Conservation (phyloP, 148 eudicot genomes). For the Camellia granthamiana region DNA sequence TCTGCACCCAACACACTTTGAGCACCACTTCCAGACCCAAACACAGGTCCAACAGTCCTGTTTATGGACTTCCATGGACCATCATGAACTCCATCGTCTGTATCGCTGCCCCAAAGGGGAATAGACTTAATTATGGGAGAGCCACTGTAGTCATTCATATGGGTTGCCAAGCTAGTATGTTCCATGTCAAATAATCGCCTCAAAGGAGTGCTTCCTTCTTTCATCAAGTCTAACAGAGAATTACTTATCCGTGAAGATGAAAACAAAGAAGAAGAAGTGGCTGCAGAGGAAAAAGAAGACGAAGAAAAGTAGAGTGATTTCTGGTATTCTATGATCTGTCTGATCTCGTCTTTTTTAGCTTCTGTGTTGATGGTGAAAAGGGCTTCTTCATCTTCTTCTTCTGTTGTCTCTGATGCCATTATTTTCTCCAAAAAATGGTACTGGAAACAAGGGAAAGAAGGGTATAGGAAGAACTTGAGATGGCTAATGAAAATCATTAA, state of each 20-base stretch:
- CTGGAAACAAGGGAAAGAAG: neutral
- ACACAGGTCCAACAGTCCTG: neutral
- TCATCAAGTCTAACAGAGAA: conserved; percentile 21
- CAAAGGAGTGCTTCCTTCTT: conserved; percentile 42
- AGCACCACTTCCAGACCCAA: conserved; percentile 1
- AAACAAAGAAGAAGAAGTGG: conserved; percentile 25
- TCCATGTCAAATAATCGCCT: conserved; percentile 47
- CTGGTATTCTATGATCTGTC: conserved; percentile 34
- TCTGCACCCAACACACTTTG: conserved; percentile 5
- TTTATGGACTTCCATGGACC: too few relatives aligned
- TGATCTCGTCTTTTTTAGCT: conserved; percentile 30
- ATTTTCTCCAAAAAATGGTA: neutral
- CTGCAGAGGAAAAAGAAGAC: conserved; percentile 22
- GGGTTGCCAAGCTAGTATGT: conserved; percentile 36
- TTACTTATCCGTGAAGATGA: conserved; percentile 26
- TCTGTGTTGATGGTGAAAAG: conserved; percentile 21
- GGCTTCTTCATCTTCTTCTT: conserved; percentile 35
- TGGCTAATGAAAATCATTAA: neutral
- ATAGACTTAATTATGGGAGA: conserved; percentile 34
- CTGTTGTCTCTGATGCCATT: conserved; percentile 35
- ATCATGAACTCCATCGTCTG: neutral
- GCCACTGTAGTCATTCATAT: conserved; percentile 37
- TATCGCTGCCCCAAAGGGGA: neutral
- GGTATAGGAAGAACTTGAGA: conserved; percentile 10
- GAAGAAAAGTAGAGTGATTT: conserved; percentile 24